Conservation (phyloP, 768 basidiomycete genomes). For the Inosperma sp. region DNA sequence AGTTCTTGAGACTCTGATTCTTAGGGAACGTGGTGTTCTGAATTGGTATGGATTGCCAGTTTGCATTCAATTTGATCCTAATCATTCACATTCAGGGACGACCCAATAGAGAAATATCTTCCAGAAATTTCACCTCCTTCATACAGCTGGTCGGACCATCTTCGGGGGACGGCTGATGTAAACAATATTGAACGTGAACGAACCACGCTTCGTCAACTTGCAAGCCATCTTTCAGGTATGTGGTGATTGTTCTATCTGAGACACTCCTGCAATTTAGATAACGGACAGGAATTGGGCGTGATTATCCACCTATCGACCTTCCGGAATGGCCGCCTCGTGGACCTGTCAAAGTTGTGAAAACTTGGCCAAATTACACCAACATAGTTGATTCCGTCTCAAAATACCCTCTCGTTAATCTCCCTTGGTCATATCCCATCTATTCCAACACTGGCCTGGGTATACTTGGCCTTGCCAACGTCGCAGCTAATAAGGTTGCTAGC, state of each 20-base stretch:
- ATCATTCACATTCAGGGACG: conserved; percentile 35
- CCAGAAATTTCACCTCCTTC: conserved; percentile 34
- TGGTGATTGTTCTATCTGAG: conserved; percentile 8
- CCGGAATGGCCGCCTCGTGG: conserved; percentile 39
- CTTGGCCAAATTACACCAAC: conserved; percentile 27
- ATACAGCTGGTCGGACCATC: conserved; percentile 33
- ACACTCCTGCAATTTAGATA: neutral
- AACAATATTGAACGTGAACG: conserved; percentile 17
- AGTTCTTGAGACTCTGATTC: conserved; percentile 43
- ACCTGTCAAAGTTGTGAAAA: conserved; percentile 2
- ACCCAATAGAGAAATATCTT: conserved; percentile 43
- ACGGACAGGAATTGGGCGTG: conserved; percentile 31
- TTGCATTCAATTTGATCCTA: neutral
- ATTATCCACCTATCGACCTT: conserved; percentile 31
- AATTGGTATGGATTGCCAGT: conserved; percentile 29
- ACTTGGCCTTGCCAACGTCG: conserved; percentile 58
- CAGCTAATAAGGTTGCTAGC: conserved; percentile 44
- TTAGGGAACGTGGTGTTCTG: conserved; percentile 42
- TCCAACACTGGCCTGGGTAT: conserved; percentile 76
- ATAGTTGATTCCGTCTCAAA: conserved; percentile 34
- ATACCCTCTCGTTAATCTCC: conserved; percentile 38
- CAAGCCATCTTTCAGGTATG: conserved; percentile 38
- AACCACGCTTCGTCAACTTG: conserved; percentile 38
- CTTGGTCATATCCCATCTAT: conserved; percentile 58
- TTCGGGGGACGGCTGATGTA: conserved; percentile 15